phyloP scores from a whole-genome alignment of 305 asterid species.

The Solanum hybrid region DNA sequence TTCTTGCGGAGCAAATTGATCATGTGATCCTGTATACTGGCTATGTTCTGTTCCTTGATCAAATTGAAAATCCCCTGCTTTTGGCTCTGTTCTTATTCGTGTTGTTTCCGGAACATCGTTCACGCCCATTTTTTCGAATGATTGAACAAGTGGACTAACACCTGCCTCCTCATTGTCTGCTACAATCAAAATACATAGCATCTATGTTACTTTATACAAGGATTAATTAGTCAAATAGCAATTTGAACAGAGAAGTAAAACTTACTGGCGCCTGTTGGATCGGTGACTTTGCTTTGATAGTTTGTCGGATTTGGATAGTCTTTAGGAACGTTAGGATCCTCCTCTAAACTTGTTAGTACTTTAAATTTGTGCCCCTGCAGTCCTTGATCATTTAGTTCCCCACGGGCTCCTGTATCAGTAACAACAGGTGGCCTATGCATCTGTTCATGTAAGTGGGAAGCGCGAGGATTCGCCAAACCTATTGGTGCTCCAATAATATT shows the following conservation, averaged over 20 bases:
- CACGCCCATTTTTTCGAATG: constrained; percentile 26
- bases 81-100: neutral
- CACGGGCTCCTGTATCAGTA: neutral
- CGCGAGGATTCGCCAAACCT: neutral
- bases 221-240: neutral
- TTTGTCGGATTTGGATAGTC: constrained; percentile 18
- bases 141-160: constrained; percentile 28
- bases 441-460: neutral
- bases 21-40: constrained; percentile 29
- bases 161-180: constrained; percentile 49
- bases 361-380: constrained; percentile 6
- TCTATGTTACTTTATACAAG: neutral
- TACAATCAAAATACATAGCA: neutral
- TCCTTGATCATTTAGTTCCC: neutral
- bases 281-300: constrained; percentile 42
- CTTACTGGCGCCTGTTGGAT: constrained; percentile 53
- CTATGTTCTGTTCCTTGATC: constrained; percentile 1
- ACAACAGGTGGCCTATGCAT: neutral
- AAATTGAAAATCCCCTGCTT: neutral
- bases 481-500: neutral
- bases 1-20: constrained; percentile 29
- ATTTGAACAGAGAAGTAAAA: neutral
- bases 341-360: constrained; percentile 13
- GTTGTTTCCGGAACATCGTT: constrained; percentile 7
- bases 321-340: constrained; percentile 34